These are phyloP conservation scores for Apophysomyces variabilis DNA, from an alignment of 371 early-diverging fungal species.

Conservation along the genomic window DNA sequence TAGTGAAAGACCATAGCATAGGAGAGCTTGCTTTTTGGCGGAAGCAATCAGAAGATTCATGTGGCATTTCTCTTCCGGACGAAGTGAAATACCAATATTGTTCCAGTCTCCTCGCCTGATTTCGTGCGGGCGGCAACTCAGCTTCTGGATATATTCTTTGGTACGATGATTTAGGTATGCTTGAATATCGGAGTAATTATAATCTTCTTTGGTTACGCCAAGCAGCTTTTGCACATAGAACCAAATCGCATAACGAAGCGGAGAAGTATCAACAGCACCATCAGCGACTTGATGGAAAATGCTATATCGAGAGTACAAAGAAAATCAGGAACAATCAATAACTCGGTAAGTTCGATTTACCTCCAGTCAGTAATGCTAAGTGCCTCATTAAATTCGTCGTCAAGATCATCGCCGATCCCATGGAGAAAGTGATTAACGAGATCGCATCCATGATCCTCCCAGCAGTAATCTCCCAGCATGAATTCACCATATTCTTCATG, in stretches of 20 bases:
- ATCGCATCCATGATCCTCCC: constrained; percentile 71
- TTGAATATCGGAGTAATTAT: constrained; percentile 56
- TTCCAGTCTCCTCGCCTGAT: constrained; percentile 58
- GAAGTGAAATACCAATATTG: constrained; percentile 60
- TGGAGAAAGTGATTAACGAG: constrained; percentile 66
- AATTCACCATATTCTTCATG: constrained; percentile 52
- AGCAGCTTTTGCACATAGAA: constrained; percentile 62
- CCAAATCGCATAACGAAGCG: constrained; percentile 69
- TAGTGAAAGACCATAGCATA: constrained; percentile 57
- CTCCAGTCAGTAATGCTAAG: constrained; percentile 67
- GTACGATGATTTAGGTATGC: constrained; percentile 54
- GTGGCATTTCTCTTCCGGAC: constrained; percentile 74
- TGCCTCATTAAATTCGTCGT: constrained; percentile 64
- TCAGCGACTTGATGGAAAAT: constrained; percentile 55
- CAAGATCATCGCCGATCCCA: constrained; percentile 62
- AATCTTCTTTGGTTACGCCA: constrained; percentile 69
- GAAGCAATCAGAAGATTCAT: constrained; percentile 65
- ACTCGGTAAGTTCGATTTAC: constrained; percentile 19
- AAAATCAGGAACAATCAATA: neutral
- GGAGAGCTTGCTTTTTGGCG: constrained; percentile 63
- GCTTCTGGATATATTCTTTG: constrained; percentile 54
- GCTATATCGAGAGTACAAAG: constrained; percentile 15
- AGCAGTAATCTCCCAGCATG: constrained; percentile 65
- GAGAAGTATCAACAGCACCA: constrained; percentile 61
- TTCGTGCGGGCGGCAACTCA: constrained; percentile 48